Evolutionary conservation across 306 rosid genomes (phyloP), one percentile per base, ranked within the genome.

Genomic region (Pyrus betulifolia): DNA sequence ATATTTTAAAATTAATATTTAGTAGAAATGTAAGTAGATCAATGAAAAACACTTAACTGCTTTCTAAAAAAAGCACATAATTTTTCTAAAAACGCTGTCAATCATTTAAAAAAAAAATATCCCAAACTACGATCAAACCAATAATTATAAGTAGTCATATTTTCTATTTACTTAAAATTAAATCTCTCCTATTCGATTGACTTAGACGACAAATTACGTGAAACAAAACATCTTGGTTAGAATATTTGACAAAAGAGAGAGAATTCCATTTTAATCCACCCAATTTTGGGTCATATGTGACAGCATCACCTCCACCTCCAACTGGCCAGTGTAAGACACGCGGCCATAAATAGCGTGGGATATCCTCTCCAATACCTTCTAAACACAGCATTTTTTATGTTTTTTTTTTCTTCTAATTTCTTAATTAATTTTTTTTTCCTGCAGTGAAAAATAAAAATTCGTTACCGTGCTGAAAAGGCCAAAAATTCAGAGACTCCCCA

Each of bases 11-110:
- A 7, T 7, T 7, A 38, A 38, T 38, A 7, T 38, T 38, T 7
- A 33, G 6, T 33, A 38, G 0, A 38, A 38, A 38, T 6, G 0
- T 2, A 38, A 38, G 10, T 0, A 2, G 8, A 7, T 38, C 0
- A 7, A 1, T 1, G 0, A 38, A 38, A 38, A 38, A 2, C 0
- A 38, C 10, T 38, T 38, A 38, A 7, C 0, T 38, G 0, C 0
- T 38, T 38, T 38, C 0, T 38, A 38, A 0, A 38, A 7, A 35
- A 38, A 38, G 0, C 2, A 1, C 0, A 35, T 7, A 7, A 35
- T 35, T 33, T 38, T 0, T 38, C 10, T 38, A 38, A 38, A 38
- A 38, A 0, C 2, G 0, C 0, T 38, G 0, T 38, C 10, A 7
- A 0, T 7, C 2, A 38, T 38, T 35, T 38, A 0, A 38, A 38